Evolutionary conservation across 2,329 filamentous ascomycete species (phyloP).

Genomic region (Botryotinia globosa): DNA sequence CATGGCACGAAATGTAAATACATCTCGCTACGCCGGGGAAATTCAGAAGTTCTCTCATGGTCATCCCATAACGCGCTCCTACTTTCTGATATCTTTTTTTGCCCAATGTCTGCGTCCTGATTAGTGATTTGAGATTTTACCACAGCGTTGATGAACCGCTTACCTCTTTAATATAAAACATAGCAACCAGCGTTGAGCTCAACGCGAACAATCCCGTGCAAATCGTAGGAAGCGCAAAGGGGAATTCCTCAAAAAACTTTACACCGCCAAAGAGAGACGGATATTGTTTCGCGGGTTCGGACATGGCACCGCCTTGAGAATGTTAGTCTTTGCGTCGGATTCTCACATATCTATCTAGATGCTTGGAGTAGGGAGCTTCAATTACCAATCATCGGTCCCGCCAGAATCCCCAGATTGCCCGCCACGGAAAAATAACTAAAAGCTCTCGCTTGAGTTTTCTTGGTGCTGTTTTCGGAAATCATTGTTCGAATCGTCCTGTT

Average conservation of each 20-base stretch:
- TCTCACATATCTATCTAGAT: slow-evolving; percentile 29
- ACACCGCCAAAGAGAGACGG: slow-evolving; percentile 53
- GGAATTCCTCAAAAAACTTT: slow-evolving; percentile 60
- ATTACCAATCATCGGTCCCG: slow-evolving; percentile 54
- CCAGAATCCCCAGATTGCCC: slow-evolving; percentile 69
- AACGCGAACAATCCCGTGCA: slow-evolving; percentile 53
- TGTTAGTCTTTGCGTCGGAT: slow-evolving; percentile 25
- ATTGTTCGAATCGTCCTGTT: slow-evolving; percentile 64
- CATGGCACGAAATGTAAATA: slow-evolving; percentile 62
- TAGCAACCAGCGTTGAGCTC: slow-evolving; percentile 50
- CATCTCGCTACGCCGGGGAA: slow-evolving; percentile 64
- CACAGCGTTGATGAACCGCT: neutral
- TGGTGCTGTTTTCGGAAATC: slow-evolving; percentile 69
- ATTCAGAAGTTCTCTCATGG: slow-evolving; percentile 55
- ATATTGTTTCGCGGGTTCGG: slow-evolving; percentile 65
- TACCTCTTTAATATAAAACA: slow-evolving; percentile 59
- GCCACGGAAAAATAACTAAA: slow-evolving; percentile 77
- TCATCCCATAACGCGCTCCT: slow-evolving; percentile 38
- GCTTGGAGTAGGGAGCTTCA: neutral
- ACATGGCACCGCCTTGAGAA: slow-evolving; percentile 59
- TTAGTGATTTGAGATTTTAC: neutral
- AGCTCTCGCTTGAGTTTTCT: slow-evolving; percentile 66
- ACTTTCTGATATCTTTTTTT: slow-evolving; percentile 30
- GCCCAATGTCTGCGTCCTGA: slow-evolving; percentile 44
- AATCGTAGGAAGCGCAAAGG: slow-evolving; percentile 65